A percentile compares a stretch with the other conserved stretches of the same genome.
These are phyloP conservation scores for Hippophae tibetana DNA, from an alignment of 306 rosid species.

Conservation along the genomic window DNA sequence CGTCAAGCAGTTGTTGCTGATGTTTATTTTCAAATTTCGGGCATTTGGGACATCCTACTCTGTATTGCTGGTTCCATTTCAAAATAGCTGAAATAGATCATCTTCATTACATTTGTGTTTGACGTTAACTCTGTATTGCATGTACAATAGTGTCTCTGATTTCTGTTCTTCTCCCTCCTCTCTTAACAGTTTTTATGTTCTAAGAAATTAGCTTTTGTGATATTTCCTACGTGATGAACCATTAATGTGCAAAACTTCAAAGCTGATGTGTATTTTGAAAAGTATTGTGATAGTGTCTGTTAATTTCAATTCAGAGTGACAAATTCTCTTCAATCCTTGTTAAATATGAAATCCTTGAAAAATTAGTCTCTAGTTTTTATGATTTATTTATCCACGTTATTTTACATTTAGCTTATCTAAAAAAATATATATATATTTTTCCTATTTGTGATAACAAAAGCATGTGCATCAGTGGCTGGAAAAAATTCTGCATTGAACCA, in stretches of 20 bases:
- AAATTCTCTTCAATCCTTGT: background rate
- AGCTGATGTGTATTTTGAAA: constrained; percentile 1
- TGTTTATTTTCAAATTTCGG: constrained; percentile 14
- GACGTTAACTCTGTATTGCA: constrained; percentile 7
- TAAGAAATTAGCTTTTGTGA: constrained; percentile 12
- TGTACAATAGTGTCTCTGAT: constrained; percentile 5
- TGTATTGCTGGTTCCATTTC: background rate
- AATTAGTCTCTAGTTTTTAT: too few species aligned
- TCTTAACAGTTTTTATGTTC: background rate
- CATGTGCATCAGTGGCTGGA: too few species aligned
- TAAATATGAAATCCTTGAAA: too few species aligned
- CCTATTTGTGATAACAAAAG: too few species aligned
- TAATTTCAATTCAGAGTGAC: background rate
- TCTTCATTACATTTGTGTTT: constrained; percentile 7
- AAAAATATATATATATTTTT: too few species aligned
- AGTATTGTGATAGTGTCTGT: background rate
- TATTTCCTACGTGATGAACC: constrained; percentile 1
- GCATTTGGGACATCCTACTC: constrained; percentile 11
- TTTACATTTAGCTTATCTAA: too few species aligned
- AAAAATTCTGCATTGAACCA: too few species aligned
- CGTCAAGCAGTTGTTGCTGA: constrained; percentile 80
- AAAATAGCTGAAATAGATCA: constrained; percentile 3
- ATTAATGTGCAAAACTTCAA: constrained; percentile 3
- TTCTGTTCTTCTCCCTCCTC: background rate
- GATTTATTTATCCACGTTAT: too few species aligned